These are phyloP conservation scores for Lactarius quietus DNA, from an alignment of 768 basidiomycete genomes.

Conservation along the genomic window DNA sequence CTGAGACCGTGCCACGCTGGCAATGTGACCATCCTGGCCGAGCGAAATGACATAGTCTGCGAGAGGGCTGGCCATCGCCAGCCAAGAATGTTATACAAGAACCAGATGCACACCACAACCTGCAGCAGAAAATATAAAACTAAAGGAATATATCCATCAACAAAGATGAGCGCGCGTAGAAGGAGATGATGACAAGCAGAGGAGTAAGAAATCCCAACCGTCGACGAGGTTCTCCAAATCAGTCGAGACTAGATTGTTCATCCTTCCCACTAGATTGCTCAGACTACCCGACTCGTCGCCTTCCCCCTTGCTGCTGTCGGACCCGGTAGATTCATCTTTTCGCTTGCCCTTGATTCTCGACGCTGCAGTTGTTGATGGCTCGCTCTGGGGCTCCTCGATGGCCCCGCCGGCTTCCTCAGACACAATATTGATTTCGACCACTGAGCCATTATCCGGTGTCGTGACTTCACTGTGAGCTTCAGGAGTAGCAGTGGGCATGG, in stretches of 20 bases:
- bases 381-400: conserved; percentile 16
- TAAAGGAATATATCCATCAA: background rate
- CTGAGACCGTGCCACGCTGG: conserved; percentile 48
- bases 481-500: conserved; percentile 20
- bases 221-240: conserved; percentile 42
- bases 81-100: conserved; percentile 45
- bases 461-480: conserved; percentile 24
- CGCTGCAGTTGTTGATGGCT: conserved; percentile 3
- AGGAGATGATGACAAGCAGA: conserved; percentile 8
- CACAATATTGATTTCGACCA: conserved; percentile 13
- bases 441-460: conserved; percentile 29
- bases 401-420: conserved; percentile 12
- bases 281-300: conserved; percentile 16
- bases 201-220: conserved; percentile 29
- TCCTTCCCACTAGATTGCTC: conserved; percentile 62
- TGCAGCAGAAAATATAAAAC: conserved; percentile 41
- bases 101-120: conserved; percentile 38
- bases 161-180: background rate
- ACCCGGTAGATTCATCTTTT: conserved; percentile 1
- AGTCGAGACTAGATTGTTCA: conserved; percentile 72
- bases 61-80: conserved; percentile 48
- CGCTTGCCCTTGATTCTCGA: conserved; percentile 26
- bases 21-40: conserved; percentile 40
- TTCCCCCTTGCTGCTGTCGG: conserved; percentile 1
- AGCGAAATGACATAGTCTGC: too few species aligned